These are phyloP conservation scores for Mitragyna speciosa DNA, from an alignment of 257 asterid species.

Conservation along the genomic window DNA sequence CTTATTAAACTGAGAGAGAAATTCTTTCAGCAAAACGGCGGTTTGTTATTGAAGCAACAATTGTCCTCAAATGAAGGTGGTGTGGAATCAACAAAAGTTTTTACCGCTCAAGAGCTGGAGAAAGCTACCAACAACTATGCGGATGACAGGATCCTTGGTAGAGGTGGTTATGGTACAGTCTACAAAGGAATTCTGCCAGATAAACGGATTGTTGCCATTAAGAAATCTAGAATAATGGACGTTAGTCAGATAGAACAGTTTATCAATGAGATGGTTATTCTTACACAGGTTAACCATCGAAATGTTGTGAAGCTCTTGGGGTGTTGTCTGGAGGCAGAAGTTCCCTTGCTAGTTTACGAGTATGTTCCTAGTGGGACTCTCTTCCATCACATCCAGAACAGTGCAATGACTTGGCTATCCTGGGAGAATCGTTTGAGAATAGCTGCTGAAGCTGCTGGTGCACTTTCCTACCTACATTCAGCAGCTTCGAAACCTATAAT, in stretches of 20 bases:
- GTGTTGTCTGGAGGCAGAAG: slow-evolving; percentile 73
- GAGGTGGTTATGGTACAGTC: slow-evolving; percentile 74
- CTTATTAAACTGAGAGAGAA: slow-evolving; percentile 45
- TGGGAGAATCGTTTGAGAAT: slow-evolving; percentile 69
- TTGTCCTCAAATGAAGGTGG: slow-evolving; percentile 43
- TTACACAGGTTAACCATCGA: slow-evolving; percentile 71
- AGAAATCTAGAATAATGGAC: slow-evolving; percentile 61
- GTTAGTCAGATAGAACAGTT: slow-evolving; percentile 64
- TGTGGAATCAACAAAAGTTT: slow-evolving; percentile 49
- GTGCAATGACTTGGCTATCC: slow-evolving; percentile 44
- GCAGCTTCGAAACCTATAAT: slow-evolving; percentile 62
- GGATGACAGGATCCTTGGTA: slow-evolving; percentile 57
- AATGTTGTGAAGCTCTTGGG: slow-evolving; percentile 76
- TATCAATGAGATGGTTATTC: slow-evolving; percentile 73
- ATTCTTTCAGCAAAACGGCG: slow-evolving; percentile 80
- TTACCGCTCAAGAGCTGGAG: slow-evolving; percentile 57
- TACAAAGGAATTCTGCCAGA: slow-evolving; percentile 63
- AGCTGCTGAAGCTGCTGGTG: slow-evolving; percentile 65
- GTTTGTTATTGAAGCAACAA: slow-evolving; percentile 54
- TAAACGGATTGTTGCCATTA: slow-evolving; percentile 58
- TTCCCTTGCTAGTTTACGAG: slow-evolving; percentile 69
- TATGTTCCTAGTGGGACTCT: slow-evolving; percentile 66
- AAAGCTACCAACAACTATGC: slow-evolving; percentile 55
- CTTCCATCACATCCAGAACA: slow-evolving; percentile 46
- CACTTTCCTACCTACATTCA: slow-evolving; percentile 72